A percentile compares a stretch with the other conserved stretches of the same genome.
Conservation (phyloP, 768 basidiomycete genomes). For the Mycena galericulata region DNA sequence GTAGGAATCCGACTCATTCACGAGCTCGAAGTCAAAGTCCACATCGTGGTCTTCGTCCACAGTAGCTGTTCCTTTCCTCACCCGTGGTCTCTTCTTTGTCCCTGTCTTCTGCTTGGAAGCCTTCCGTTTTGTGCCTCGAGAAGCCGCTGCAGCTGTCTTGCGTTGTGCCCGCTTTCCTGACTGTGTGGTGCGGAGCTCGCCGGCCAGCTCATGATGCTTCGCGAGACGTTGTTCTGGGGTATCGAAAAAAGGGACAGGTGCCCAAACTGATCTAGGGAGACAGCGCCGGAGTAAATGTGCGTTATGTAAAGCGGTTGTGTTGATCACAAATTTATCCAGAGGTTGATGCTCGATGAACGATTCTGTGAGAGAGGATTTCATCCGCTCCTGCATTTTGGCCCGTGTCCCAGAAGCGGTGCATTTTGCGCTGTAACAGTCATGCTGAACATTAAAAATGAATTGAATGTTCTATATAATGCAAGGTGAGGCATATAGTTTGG, state of each 20-base stretch:
- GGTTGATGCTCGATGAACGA: constrained; percentile 26
- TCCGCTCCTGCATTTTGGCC: constrained; percentile 31
- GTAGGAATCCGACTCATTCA: no score
- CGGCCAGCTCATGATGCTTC: background rate
- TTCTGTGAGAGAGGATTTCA: constrained; percentile 6
- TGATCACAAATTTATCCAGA: constrained; percentile 33
- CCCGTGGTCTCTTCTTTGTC: no score
- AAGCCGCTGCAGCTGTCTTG: background rate
- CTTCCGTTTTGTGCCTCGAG: no score
- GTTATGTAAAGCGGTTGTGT: constrained; percentile 41
- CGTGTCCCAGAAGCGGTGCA: constrained; percentile 29
- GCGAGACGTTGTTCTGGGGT: background rate
- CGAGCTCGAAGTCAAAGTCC: no score
- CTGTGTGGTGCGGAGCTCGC: background rate
- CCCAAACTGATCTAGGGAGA: constrained; percentile 24
- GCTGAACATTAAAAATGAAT: constrained; percentile 40
- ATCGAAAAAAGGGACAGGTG: background rate
- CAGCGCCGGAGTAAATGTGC: constrained; percentile 35
- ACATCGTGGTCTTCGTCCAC: no score
- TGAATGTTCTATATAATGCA: constrained; percentile 26
- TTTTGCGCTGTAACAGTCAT: constrained; percentile 33
- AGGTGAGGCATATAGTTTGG: no score
- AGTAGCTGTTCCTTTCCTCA: no score
- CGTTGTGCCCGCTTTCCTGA: background rate
- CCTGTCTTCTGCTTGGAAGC: no score